Evolutionary conservation across 495 filamentous ascomycete genomes (phyloP), one percentile per base, ranked within the genome.

Genomic region (Aspergillus asperescens): DNA sequence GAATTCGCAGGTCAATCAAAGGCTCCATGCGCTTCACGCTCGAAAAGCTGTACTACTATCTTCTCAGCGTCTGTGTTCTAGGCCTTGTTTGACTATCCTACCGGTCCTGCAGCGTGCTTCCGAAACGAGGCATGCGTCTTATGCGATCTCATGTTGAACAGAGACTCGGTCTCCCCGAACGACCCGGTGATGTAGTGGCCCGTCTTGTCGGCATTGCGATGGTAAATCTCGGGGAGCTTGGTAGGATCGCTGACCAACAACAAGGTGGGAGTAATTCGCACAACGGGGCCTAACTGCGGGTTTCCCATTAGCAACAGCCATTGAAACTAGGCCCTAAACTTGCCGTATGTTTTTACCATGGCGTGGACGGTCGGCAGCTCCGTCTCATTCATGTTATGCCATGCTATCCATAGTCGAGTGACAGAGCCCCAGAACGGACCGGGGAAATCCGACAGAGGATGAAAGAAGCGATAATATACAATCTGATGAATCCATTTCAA

Each of bases 361-460:
- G 61, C 67, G 55, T 68, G 58, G 25, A 72, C 61, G 7, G 66
- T 62, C 22, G 63, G 55, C 42, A 70, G 56, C 40, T 77, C 72
- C 5, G 71, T 74, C 34, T 65, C 67, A n/a, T 66, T 62, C 38
- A 76, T 18, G 49, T 73, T 75, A 54, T 74, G 73, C 59, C 69
- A 72, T 34, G 74, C 69, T 38, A 78, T 65, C 71, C 75, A 79
- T 2, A 81, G 63, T 27, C 73, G 60, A 18, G 79, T 77, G 5
- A 80, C 69, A 16, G 61, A 69, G 9, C 62, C 78, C 74, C 72
- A 78, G 59, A 80, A 80, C 1, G 79, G 78, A 15, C 79, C 79
- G 0, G 78, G 79, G 48, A 79, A 79, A 19, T 57, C 57, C 1
- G 67, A 56, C 2, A 82, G 62, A 5, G 77, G 77, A 47, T 78